Evolutionary conservation across 495 filamentous ascomycete genomes (phyloP).

Genomic region (Trichoderma orchidacearum): DNA sequence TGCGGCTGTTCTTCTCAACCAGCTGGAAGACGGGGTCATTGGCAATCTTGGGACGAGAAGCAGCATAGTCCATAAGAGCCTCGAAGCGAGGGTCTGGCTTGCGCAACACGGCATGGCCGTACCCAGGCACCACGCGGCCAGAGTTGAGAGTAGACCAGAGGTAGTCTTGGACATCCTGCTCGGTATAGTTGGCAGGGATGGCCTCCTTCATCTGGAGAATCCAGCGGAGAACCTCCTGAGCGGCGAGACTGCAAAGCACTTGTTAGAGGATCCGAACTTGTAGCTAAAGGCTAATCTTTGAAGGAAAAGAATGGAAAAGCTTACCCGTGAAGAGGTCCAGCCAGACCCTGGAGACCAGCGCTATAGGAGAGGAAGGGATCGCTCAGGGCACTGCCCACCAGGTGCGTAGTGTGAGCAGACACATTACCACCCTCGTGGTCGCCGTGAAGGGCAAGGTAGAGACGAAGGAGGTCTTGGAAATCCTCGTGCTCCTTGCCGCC

Average conservation of each 20-base stretch:
- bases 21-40: constrained; percentile 84
- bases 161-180: constrained; percentile 69
- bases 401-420: constrained; percentile 90
- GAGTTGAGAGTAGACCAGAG: constrained; percentile 89
- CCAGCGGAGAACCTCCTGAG: constrained; percentile 94
- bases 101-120: constrained; percentile 95
- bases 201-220: constrained; percentile 84
- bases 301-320: constrained; percentile 5
- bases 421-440: constrained; percentile 99
- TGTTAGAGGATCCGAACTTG: not conserved
- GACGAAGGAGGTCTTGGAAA: constrained; percentile 86
- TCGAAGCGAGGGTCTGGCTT: constrained; percentile 95
- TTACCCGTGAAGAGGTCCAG: constrained; percentile 83
- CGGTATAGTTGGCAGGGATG: constrained; percentile 66
- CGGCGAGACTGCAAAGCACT: constrained; percentile 50
- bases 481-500: constrained; percentile 70
- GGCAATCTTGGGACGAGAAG: constrained; percentile 68
- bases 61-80: constrained; percentile 91
- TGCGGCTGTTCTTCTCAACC: constrained; percentile 66
- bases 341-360: constrained; percentile 88
- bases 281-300: constrained; percentile 4
- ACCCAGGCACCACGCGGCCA: constrained; percentile 89
- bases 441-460: constrained; percentile 93
- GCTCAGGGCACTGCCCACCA: constrained; percentile 89
- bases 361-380: constrained; percentile 95